These are phyloP conservation scores for Castanea mollissima DNA, from an alignment of 306 rosid species.

Conservation along the genomic window DNA sequence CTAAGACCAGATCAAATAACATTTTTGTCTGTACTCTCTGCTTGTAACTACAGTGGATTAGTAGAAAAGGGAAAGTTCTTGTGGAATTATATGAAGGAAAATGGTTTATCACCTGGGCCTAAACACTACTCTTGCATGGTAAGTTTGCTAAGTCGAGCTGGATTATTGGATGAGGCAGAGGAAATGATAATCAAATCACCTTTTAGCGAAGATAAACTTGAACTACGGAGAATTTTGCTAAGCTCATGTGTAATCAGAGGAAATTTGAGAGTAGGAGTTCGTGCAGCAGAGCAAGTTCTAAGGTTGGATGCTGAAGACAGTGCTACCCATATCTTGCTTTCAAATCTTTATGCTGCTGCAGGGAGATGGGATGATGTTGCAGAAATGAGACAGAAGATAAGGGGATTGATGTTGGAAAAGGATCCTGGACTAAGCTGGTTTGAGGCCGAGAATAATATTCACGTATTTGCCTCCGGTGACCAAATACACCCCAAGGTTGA, in stretches of 20 bases:
- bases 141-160: constrained; percentile 66
- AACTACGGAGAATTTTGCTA: constrained; percentile 76
- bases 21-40: constrained; percentile 66
- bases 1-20: constrained; percentile 69
- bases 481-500: constrained; percentile 47
- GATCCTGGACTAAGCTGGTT: constrained; percentile 83
- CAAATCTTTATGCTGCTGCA: constrained; percentile 68
- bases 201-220: constrained; percentile 41
- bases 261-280: constrained; percentile 65
- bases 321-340: constrained; percentile 66
- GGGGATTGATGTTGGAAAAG: constrained; percentile 41
- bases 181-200: constrained; percentile 61
- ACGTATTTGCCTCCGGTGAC: constrained; percentile 62
- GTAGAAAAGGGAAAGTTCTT: constrained; percentile 55
- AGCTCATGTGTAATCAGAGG: constrained; percentile 63
- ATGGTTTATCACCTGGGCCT: constrained; percentile 58
- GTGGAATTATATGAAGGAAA: constrained; percentile 62
- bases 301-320: constrained; percentile 58
- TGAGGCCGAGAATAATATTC: constrained; percentile 57
- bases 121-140: constrained; percentile 92
- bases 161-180: constrained; percentile 63
- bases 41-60: constrained; percentile 63
- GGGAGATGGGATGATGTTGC: constrained; percentile 65
- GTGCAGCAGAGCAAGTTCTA: constrained; percentile 59
- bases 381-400: constrained; percentile 61